Evolutionary conservation across 2,329 filamentous ascomycete species (phyloP).

Genomic region (Diaporthe sp.): DNA sequence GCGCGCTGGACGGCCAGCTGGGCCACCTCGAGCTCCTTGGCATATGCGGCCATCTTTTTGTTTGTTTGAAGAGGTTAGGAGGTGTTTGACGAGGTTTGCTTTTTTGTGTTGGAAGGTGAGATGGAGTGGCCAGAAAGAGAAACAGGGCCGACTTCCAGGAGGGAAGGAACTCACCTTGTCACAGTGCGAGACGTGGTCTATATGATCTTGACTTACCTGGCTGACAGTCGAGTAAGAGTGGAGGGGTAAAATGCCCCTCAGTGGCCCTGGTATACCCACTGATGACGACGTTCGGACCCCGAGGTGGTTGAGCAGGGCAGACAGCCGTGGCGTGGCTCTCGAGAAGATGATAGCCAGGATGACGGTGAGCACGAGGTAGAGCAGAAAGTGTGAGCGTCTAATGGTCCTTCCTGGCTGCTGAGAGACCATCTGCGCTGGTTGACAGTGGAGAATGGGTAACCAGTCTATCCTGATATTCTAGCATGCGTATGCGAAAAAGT

Average conservation of each 20-base stretch:
- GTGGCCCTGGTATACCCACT: slow-evolving; percentile 40
- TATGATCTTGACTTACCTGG: slow-evolving; percentile 32
- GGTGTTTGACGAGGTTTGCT: background rate
- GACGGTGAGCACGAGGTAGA: slow-evolving; percentile 41
- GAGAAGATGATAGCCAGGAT: slow-evolving; percentile 43
- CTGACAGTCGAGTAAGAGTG: slow-evolving; percentile 28
- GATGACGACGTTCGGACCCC: slow-evolving; percentile 41
- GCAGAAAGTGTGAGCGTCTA: slow-evolving; percentile 34
- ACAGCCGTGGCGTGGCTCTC: slow-evolving; percentile 42
- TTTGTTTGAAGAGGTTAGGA: slow-evolving; percentile 31
- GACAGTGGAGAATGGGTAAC: background rate
- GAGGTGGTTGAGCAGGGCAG: slow-evolving; percentile 41
- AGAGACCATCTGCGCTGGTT: slow-evolving; percentile 22
- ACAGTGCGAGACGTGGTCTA: slow-evolving; percentile 16
- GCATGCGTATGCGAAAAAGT: background rate
- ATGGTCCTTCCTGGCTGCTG: slow-evolving; percentile 28
- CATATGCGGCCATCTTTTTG: slow-evolving; percentile 77
- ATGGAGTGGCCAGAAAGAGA: background rate
- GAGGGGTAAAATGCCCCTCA: slow-evolving; percentile 42
- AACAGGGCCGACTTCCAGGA: background rate
- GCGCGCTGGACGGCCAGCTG: slow-evolving; percentile 90
- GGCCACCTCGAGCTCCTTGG: slow-evolving; percentile 84
- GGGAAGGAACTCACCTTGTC: slow-evolving; percentile 1
- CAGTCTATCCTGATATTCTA: background rate
- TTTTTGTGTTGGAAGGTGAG: background rate